Conservation (phyloP, 2,329 filamentous ascomycete species). For the Tolypocladium ovalisporum region DNA sequence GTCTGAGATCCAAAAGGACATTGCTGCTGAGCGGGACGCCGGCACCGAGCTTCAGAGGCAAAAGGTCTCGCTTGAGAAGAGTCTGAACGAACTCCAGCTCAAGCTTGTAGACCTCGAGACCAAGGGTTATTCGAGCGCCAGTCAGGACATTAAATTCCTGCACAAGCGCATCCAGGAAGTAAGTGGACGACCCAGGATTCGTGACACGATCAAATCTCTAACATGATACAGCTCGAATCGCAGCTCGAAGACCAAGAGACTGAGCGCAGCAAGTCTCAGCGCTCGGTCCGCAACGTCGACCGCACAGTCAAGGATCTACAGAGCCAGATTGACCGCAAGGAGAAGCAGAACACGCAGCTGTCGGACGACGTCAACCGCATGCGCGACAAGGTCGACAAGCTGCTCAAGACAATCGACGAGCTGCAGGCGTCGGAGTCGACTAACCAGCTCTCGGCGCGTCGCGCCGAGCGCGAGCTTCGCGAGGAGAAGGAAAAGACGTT, state of each 20-base stretch:
- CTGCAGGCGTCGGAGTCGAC: slow-evolving; percentile 79
- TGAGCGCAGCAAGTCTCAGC: slow-evolving; percentile 68
- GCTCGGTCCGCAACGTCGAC: slow-evolving; percentile 84
- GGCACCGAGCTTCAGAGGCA: slow-evolving; percentile 78
- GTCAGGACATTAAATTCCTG: slow-evolving; percentile 89
- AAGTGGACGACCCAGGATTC: slow-evolving; percentile 22
- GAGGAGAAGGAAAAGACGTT: slow-evolving; percentile 78
- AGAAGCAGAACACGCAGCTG: slow-evolving; percentile 73
- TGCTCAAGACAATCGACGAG: slow-evolving; percentile 86
- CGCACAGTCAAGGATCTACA: slow-evolving; percentile 90
- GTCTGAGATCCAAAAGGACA: slow-evolving; percentile 86
- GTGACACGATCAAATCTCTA: not conserved
- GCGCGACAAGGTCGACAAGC: slow-evolving; percentile 82
- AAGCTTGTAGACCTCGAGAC: slow-evolving; percentile 89
- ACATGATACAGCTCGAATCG: slow-evolving; percentile 61
- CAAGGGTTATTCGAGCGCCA: slow-evolving; percentile 89
- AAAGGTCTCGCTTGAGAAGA: slow-evolving; percentile 82
- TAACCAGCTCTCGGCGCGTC: slow-evolving; percentile 69
- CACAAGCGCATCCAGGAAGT: slow-evolving; percentile 94
- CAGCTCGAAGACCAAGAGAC: slow-evolving; percentile 77
- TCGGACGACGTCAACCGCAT: slow-evolving; percentile 75
- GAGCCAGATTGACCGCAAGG: slow-evolving; percentile 81
- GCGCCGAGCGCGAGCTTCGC: slow-evolving; percentile 79
- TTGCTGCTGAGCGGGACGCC: slow-evolving; percentile 72
- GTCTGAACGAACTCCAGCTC: slow-evolving; percentile 80